phyloP scores from a whole-genome alignment of 1,284 basidiomycete species.

The Cystobasidiaceae sp. region DNA sequence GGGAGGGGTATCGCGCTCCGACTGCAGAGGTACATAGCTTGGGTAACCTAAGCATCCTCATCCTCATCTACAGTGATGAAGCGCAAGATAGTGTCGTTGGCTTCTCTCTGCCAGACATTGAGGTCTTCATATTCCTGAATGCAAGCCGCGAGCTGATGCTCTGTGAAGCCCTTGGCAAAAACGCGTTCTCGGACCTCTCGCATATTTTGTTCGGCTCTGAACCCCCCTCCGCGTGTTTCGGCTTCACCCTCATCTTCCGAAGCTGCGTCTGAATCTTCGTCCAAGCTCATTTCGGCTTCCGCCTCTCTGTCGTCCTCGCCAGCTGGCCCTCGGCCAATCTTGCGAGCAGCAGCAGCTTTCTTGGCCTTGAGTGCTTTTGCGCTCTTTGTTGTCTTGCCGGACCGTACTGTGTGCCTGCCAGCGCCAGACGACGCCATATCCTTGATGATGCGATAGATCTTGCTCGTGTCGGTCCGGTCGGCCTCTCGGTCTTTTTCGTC shows the following conservation, averaged over 20 bases:
- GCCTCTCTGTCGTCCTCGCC: constrained; percentile 63
- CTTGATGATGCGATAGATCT: constrained; percentile 84
- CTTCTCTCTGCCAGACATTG: constrained; percentile 33
- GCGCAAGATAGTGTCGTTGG: constrained; percentile 21
- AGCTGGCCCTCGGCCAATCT: constrained; percentile 61
- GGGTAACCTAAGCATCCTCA: constrained; percentile 4
- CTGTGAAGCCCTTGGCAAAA: constrained; percentile 79
- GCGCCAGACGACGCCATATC: constrained; percentile 59
- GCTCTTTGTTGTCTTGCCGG: constrained; percentile 35
- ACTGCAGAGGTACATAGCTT: background rate
- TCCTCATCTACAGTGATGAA: constrained; percentile 18
- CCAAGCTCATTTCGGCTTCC: constrained; percentile 54
- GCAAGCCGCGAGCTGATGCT: constrained; percentile 65
- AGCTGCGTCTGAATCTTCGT: constrained; percentile 52
- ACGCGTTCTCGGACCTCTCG: constrained; percentile 78
- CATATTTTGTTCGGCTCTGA: constrained; percentile 56
- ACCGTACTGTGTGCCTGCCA: constrained; percentile 45
- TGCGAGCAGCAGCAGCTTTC: constrained; percentile 46
- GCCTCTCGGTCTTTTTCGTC: constrained; percentile 54
- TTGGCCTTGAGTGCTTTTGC: constrained; percentile 39
- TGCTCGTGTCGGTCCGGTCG: constrained; percentile 71
- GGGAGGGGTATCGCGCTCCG: background rate
- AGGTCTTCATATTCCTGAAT: constrained; percentile 33
- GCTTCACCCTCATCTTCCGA: constrained; percentile 57
- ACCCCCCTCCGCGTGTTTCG: constrained; percentile 51